Percentiles rank a stretch among this genome's conserved stretches.
Evolutionary conservation across 1,284 basidiomycete genomes (phyloP).

Genomic region (Puccinia polysora): DNA sequence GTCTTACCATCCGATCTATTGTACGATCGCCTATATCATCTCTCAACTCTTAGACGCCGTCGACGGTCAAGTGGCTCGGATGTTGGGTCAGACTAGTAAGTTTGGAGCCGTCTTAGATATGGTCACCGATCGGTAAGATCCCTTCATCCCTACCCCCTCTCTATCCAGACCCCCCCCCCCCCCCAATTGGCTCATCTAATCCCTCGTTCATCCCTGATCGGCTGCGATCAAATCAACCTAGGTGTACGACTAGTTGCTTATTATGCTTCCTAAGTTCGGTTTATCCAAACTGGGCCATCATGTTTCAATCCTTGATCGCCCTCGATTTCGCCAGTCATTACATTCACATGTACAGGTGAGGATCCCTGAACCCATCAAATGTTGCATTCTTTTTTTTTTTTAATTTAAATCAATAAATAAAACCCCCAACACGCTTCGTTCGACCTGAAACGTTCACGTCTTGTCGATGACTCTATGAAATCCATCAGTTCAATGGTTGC

Average conservation of each 20-base stretch:
- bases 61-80: slow-evolving; percentile 89
- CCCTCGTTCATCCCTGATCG: background rate
- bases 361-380: background rate
- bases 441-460: too few species aligned
- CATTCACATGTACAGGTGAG: slow-evolving; percentile 75
- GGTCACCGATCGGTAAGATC: slow-evolving; percentile 87
- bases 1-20: slow-evolving; percentile 87
- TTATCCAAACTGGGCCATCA: slow-evolving; percentile 74
- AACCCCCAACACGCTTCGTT: too few species aligned
- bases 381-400: background rate
- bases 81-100: slow-evolving; percentile 81
- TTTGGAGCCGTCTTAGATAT: slow-evolving; percentile 98
- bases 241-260: slow-evolving; percentile 91
- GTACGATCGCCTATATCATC: slow-evolving; percentile 81
- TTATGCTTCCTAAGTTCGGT: slow-evolving; percentile 87
- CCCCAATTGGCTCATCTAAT: background rate
- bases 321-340: slow-evolving; percentile 98
- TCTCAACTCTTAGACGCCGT: slow-evolving; percentile 94
- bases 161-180: background rate
- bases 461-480: background rate
- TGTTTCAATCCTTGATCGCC: slow-evolving; percentile 92
- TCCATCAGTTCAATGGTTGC: slow-evolving; percentile 83
- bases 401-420: background rate
- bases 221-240: slow-evolving; percentile 52
- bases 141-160: background rate